Evolutionary conservation across 352 stramenopile genomes (phyloP), one percentile per base, ranked within the genome.

Genomic region (Peronospora belbahrii): DNA sequence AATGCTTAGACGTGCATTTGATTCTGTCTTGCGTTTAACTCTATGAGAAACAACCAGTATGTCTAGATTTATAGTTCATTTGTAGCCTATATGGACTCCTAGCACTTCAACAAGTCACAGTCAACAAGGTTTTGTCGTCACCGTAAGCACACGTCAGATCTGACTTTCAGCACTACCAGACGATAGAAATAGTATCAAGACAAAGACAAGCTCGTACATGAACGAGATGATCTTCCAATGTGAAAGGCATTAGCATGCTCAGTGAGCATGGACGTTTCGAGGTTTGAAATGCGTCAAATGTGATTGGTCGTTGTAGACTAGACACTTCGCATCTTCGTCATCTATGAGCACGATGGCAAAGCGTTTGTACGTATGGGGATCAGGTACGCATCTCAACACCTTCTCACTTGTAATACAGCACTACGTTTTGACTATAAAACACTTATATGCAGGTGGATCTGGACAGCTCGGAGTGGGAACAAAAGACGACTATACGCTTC

Each of bases 41-140:
- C n/a, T n/a, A n/a, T n/a, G 6, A 2, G 3, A 28, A 5, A 28
- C 24, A 28, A 80, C 48, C n/a, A n/a, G n/a, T n/a, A n/a, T n/a
- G n/a, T n/a, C n/a, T n/a, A n/a, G n/a, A n/a, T n/a, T n/a, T n/a
- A n/a, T n/a, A n/a, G n/a, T n/a, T n/a, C n/a, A n/a, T n/a, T 56
- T 88, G 43, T 88, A 15, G 74, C 76, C 20, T 88, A 72, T 42
- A 86, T 90, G 74, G 74, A 88, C 48, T 90, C 85, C 57, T 82
- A 87, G 38, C 62, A 84, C 30, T 88, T 90, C 40, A 85, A 85
- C 58, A 70, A 71, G 0, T 90, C 49, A 88, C 87, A 68, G 53
- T 84, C 36, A 90, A 90, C 59, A 74, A 90, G 45, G 71, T 76
- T 10, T n/a, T 67, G 75, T 27, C 70, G 73, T n/a, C 59, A 77